Conservation (phyloP, 2,329 filamentous ascomycete genomes). For the Colletotrichum kahawae region DNA sequence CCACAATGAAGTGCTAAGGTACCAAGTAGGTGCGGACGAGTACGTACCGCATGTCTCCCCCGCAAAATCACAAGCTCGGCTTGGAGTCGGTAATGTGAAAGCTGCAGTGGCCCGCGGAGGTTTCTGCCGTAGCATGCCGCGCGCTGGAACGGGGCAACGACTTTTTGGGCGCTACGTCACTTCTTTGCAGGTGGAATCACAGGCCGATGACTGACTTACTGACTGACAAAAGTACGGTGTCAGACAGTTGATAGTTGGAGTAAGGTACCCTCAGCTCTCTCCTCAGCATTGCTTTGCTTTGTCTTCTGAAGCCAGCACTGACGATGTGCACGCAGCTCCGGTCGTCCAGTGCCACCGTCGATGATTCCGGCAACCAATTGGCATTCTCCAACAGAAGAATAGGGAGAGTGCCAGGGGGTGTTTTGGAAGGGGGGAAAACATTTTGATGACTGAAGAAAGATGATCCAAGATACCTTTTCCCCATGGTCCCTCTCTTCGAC, state of each 20-base stretch:
- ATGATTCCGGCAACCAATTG: background rate
- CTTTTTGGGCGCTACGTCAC: background rate
- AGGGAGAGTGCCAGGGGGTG: background rate
- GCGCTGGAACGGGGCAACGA: background rate
- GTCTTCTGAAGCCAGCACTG: background rate
- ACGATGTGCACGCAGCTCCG: background rate
- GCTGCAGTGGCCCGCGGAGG: conserved; percentile 11
- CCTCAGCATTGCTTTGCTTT: background rate
- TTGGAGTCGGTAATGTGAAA: conserved; percentile 48
- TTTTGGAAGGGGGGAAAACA: background rate
- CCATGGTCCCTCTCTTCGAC: background rate
- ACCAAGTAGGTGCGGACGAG: background rate
- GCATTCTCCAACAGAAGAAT: background rate
- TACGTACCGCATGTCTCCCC: conserved; percentile 33
- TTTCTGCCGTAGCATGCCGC: background rate
- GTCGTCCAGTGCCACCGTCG: conserved; percentile 1
- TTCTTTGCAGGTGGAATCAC: background rate
- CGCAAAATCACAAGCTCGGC: conserved; percentile 66
- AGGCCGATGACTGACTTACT: background rate
- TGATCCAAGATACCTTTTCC: background rate
- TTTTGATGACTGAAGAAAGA: background rate
- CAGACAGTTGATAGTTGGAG: background rate
- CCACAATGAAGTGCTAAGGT: background rate
- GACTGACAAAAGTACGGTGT: background rate
- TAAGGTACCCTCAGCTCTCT: background rate